Evolutionary conservation across 768 basidiomycete genomes (phyloP).

Genomic region (Pulveroboletus sp.): DNA sequence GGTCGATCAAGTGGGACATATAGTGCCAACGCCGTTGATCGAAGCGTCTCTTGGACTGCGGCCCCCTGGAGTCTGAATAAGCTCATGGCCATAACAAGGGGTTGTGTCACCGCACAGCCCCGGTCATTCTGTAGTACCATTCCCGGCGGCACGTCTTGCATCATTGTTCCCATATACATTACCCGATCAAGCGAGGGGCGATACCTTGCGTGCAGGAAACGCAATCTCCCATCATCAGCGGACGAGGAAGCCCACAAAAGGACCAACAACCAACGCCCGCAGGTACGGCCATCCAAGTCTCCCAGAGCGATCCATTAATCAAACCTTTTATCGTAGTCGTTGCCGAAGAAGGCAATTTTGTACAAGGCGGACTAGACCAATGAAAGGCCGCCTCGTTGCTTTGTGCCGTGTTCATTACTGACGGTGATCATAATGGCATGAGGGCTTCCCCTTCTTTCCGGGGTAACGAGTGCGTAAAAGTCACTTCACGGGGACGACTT

Average conservation of each 20-base stretch:
- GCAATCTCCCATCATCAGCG: background rate
- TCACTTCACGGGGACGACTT: background rate
- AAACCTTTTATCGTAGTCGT: constrained; percentile 5
- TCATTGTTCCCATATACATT: background rate
- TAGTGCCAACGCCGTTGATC: background rate
- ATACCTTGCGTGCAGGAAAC: background rate
- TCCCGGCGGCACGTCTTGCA: background rate
- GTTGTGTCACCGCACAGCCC: background rate
- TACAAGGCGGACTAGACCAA: constrained; percentile 1
- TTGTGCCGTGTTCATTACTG: background rate
- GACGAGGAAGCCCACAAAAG: background rate
- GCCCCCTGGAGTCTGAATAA: background rate
- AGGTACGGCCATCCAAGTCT: background rate
- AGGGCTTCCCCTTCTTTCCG: background rate
- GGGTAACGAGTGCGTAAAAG: background rate
- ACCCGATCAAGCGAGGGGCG: background rate
- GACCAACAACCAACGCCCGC: too few relatives aligned
- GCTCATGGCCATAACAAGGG: background rate
- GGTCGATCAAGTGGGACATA: background rate
- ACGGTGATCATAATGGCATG: background rate
- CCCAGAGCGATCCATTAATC: constrained; percentile 5
- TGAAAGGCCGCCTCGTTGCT: background rate
- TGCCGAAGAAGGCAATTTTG: constrained; percentile 8
- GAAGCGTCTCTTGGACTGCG: background rate
- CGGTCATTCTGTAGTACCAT: background rate